A percentile compares a stretch with the other conserved stretches of the same genome.
Evolutionary conservation across 1,139 yeast species (phyloP).

Genomic region (Debaryomycetaceae sp.): DNA sequence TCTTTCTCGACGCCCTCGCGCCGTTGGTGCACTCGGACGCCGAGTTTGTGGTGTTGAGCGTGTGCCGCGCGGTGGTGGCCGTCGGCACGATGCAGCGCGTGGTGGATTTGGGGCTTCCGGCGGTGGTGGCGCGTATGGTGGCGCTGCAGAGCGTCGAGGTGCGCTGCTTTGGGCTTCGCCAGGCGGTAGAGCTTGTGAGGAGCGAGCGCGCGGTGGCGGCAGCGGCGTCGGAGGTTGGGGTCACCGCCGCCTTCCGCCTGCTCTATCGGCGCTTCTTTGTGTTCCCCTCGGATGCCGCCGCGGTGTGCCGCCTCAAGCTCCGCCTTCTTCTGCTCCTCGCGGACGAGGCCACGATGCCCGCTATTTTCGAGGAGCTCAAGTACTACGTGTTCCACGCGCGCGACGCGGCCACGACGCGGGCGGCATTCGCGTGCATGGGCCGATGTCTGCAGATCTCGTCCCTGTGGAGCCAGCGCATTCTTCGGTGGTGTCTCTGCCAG

Average conservation of each 20-base stretch:
- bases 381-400: conserved; percentile 49
- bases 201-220: too few relatives aligned
- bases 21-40: conserved; percentile 47
- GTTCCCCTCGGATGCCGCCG: conserved; percentile 50
- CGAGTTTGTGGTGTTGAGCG: conserved; percentile 61
- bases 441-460: conserved; percentile 40
- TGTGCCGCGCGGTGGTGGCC: conserved; percentile 50
- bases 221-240: too few relatives aligned
- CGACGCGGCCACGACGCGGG: conserved; percentile 37
- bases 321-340: conserved; percentile 58
- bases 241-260: too few relatives aligned
- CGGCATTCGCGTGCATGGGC: conserved; percentile 58
- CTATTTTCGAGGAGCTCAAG: conserved; percentile 63
- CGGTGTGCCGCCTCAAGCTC: conserved; percentile 54
- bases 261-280: conserved; percentile 53
- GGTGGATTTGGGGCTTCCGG: too few relatives aligned
- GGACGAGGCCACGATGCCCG: conserved; percentile 45
- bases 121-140: too few relatives aligned
- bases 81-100: too few relatives aligned
- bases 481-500: conserved; percentile 40
- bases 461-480: conserved; percentile 32
- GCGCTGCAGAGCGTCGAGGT: too few relatives aligned
- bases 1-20: conserved; percentile 46
- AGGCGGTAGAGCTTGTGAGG: too few relatives aligned
- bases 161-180: too few relatives aligned